These are phyloP conservation scores for Diaporthe batatas DNA, from an alignment of 2,329 filamentous ascomycete species.

Conservation along the genomic window DNA sequence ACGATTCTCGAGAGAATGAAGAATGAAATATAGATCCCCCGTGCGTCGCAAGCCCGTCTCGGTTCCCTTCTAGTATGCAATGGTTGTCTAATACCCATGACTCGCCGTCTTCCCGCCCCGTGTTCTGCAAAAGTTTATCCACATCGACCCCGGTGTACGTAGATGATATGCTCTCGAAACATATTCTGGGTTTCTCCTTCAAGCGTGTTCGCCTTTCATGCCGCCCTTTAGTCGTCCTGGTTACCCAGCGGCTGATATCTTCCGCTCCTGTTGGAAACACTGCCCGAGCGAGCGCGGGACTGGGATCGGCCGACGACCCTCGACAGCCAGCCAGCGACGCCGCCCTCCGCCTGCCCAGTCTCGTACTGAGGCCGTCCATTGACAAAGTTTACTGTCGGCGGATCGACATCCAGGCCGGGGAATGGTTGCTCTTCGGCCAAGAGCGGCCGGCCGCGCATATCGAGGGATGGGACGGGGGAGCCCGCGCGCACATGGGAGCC, in stretches of 20 bases:
- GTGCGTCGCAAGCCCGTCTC: constrained; percentile 17
- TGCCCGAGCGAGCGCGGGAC: constrained; percentile 52
- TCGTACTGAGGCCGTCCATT: constrained; percentile 57
- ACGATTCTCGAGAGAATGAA: neutral
- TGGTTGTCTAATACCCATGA: constrained; percentile 33
- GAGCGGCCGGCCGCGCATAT: constrained; percentile 70
- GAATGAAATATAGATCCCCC: neutral
- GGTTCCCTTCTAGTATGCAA: constrained; percentile 39
- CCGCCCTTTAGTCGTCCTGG: constrained; percentile 52
- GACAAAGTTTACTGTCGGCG: constrained; percentile 72
- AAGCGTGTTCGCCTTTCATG: neutral
- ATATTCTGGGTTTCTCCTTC: neutral
- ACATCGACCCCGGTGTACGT: neutral
- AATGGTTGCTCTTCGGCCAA: constrained; percentile 77
- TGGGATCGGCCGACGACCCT: constrained; percentile 51
- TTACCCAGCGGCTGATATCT: constrained; percentile 58
- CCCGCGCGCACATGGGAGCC: constrained; percentile 83
- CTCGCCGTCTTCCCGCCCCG: constrained; percentile 10
- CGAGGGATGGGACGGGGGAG: constrained; percentile 84
- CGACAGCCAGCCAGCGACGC: constrained; percentile 65
- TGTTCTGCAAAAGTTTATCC: constrained; percentile 27
- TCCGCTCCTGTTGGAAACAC: constrained; percentile 51
- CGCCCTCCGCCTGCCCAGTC: constrained; percentile 47
- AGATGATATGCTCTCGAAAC: neutral
- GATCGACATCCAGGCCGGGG: constrained; percentile 85